Evolutionary conservation across 1,284 basidiomycete species (phyloP), one percentile per base, ranked within the genome.

Genomic region (Golubevia pallescens): DNA sequence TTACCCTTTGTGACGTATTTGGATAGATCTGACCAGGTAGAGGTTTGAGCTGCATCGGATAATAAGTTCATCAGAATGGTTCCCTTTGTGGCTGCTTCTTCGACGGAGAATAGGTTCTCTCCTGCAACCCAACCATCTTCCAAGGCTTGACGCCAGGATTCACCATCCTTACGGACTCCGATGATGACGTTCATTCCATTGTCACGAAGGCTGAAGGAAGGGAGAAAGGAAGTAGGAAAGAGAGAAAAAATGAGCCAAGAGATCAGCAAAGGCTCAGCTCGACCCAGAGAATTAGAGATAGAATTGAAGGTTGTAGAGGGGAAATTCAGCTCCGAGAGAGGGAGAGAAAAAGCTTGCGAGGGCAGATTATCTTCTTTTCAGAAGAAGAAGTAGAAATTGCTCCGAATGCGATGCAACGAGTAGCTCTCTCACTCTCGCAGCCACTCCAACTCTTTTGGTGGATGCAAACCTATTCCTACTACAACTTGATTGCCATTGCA

Each of bases 161-260:
- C 42, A 13, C 42, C 42, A 48, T 48, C 42, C 42, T 48, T 48
- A 48, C 42, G 42, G 42, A 48, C 42, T 48, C 42, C 42, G 42
- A 48, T 48, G 16, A 48, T 48, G 42, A 48, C 42, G 42, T 48
- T 48, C 42, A 48, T 48, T 48, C 42, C 42, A 16, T 48, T 48
- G 42, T 48, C 42, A 48, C 42, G 42, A 48, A 48, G 42, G 42
- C 73, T 78, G 63, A 48, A 52, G 42, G 57, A 51, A 32, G 56
- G 14, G 42, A 48, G 13, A 6, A 6, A 48, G 42, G 42, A 48
- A 16, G 42, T 2, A 28, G 28, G 6, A 6, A 28, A 28, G 28
- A 28, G 28, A 28, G 28, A 28, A 28, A 28, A 28, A 28, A 28
- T 28, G 28, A 28, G 28, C 28, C 28, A 28, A 28, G 28, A 28